Base-by-base conservation (phyloP, 2,329 filamentous ascomycete genomes). In the Pseudopithomyces chartarum region DNA sequence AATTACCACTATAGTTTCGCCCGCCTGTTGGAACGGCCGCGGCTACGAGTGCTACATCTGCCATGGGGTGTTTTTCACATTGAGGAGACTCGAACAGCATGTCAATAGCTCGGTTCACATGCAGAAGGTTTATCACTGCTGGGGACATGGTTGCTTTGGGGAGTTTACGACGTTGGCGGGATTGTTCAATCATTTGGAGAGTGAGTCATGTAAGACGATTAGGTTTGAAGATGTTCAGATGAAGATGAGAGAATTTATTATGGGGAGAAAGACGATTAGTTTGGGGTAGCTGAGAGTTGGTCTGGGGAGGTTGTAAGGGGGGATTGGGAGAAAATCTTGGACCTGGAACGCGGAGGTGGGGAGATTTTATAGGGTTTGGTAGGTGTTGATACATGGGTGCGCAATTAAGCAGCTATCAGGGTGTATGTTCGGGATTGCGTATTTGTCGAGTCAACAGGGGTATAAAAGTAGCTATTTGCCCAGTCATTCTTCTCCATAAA, bases 31-130 rank as follows among this genome's bases (percentile, higher is more conserved):
- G 44, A 47, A 55, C 1, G 70, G 82, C 0, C 85, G 73, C 67
- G 85, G 86, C 51, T 79, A 79, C 0, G 78, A 82, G 61, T 87
- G 85, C 72, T 83, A 82, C 56, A 57, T 88, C 3, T 89, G 86
- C 63, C 69, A 80, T 20, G 69, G 72, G 10, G 26, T 64, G 0
- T 88, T 85, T 58, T 50, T 23, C 0, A 55, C 47, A 0, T 52
- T 76, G 0, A 12, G 40, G 0, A 62, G 64, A 0, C 75, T 88
- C 2, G 82, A 83, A 46, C 73, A 79, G 52, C 85, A 89, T 61
- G 67, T 88, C 1, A 79, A 78, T 38, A 88, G 85, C 0, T 75
- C 81, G 0, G 70, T 64, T 0, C 85, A 86, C 74, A 75, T 79
- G 73, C 77, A 79, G 60, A 76, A 76, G 20, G 68, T 80, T 1